Evolutionary conservation across 805 yeast species (phyloP), one percentile per base, ranked within the genome.

Genomic region (Candida vartiovaarae): DNA sequence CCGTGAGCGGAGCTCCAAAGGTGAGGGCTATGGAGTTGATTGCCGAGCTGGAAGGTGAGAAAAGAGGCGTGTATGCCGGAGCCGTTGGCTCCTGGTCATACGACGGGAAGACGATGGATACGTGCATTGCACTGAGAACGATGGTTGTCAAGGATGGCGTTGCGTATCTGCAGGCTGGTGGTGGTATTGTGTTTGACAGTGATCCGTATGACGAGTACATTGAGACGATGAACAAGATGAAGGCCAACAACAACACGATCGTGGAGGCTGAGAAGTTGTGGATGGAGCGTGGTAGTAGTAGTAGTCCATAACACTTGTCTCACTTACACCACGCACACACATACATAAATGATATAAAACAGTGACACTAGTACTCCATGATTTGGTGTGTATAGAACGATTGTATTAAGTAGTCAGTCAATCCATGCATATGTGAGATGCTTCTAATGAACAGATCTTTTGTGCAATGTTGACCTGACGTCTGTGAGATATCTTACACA

Each of bases 31-130:
- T 93, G 98, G 95, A 90, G 64, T 71, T 93, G 36, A 88, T 93
- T 55, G 84, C 85, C 20, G 95, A 87, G 61, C 68, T 91, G 39
- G 99, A 93, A 61, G 75, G 78, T 48, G 98, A 91, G 61, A 87
- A 88, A 59, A 75, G 99, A 60, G 99, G 98, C 38, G 90, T 91
- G 7, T 93, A 93, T 60, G 99, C 99, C 1, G 99, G 99, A 49
- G 99, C 99, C 2, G 98, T 93, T 20, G 99, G 99, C 6, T 84
- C 85, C 62, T 93, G 97, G 96, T 89, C 96, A 1, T 93, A 90
- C 61, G 96, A 89, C 57, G 88, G 91, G n/a, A 79, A 77, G 54
- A 76, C 88, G 28, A 91, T 93, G 98, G 95, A 93, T 60, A 93
- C 98, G 2, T 93, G 99, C 67, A 93, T 93, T 62, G 99, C 99